phyloP scores from a whole-genome alignment of 2,329 filamentous ascomycete genomes.

The Trichophyton schoenleinii region DNA sequence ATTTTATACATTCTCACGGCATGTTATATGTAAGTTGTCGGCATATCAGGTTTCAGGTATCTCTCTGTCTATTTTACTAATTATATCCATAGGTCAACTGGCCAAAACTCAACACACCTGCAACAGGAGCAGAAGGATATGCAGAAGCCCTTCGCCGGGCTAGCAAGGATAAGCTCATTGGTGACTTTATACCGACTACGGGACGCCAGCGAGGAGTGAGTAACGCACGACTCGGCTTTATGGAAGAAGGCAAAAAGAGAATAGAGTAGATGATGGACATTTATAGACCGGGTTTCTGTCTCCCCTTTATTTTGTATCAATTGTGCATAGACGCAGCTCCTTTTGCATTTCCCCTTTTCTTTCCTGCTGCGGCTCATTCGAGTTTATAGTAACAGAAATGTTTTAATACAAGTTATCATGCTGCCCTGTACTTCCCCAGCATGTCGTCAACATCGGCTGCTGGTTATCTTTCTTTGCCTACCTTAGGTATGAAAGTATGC shows the following conservation, averaged over 20 bases:
- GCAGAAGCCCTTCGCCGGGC: slow-evolving; percentile 75
- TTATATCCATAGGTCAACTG: slow-evolving; percentile 69
- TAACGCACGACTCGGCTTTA: slow-evolving; percentile 65
- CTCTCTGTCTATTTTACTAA: background rate
- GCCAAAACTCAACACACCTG: slow-evolving; percentile 86
- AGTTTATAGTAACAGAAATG: background rate
- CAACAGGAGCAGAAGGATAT: slow-evolving; percentile 77
- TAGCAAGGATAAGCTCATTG: slow-evolving; percentile 68
- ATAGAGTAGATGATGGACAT: slow-evolving; percentile 48
- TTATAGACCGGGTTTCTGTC: background rate
- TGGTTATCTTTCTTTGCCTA: too few relatives aligned
- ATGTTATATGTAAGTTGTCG: slow-evolving; percentile 73
- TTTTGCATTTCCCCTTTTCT: background rate
- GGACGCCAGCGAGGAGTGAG: slow-evolving; percentile 72
- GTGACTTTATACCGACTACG: slow-evolving; percentile 50
- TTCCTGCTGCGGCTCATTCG: background rate
- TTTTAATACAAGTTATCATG: background rate
- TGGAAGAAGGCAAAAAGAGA: slow-evolving; percentile 97
- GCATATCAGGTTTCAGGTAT: background rate
- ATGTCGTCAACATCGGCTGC: too few relatives aligned
- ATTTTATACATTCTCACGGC: slow-evolving; percentile 72
- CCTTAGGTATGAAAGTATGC: background rate
- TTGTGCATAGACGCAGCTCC: background rate
- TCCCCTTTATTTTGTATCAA: background rate
- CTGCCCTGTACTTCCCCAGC: background rate